Evolutionary conservation across 805 yeast genomes (phyloP).

Genomic region (Saturnispora gosingensis): DNA sequence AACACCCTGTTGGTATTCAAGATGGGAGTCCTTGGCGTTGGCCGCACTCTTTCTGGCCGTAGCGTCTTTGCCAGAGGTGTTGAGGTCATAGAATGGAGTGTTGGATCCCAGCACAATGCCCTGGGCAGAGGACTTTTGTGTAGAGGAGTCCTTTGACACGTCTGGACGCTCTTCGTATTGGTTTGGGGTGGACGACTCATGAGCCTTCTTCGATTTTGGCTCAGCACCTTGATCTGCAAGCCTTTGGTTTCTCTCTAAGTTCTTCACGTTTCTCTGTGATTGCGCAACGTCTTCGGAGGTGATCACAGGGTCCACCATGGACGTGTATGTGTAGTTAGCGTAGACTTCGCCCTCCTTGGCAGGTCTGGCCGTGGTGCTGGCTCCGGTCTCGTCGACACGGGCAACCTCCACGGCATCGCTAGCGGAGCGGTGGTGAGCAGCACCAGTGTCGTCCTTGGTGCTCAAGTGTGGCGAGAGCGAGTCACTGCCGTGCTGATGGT

Average conservation of each 20-base stretch:
- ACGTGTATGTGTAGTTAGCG: constrained; percentile 19
- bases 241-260: neutral
- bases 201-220: neutral
- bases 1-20: neutral
- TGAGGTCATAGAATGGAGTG: neutral
- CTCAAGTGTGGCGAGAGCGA: neutral
- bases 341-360: neutral
- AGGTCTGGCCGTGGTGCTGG: neutral
- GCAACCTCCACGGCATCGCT: neutral
- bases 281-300: constrained; percentile 13
- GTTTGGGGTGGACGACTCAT: neutral
- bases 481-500: neutral
- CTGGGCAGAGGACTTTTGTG: neutral
- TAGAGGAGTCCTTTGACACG: no score
- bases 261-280: constrained; percentile 2
- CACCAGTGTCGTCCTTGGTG: neutral
- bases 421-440: neutral
- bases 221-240: neutral
- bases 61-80: neutral
- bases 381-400: neutral
- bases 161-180: neutral
- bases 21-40: neutral
- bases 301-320: constrained; percentile 24
- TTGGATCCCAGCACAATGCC: neutral
- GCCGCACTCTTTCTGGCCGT: neutral